phyloP scores from a whole-genome alignment of 2,329 filamentous ascomycete genomes.

The Verruconis gallopava region DNA sequence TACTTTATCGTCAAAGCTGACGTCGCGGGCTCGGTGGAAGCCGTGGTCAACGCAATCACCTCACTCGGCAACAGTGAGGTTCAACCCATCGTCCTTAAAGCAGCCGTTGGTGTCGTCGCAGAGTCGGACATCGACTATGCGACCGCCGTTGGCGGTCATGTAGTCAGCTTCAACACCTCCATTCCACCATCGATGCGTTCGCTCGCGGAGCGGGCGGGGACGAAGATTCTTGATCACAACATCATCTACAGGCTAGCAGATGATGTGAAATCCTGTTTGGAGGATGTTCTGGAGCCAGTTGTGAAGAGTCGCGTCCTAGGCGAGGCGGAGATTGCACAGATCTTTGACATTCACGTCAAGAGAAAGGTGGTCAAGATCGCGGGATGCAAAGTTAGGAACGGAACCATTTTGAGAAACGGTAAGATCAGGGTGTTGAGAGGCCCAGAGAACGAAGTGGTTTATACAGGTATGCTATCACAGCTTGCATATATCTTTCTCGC shows the following conservation, averaged over 20 bases:
- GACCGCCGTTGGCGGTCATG: slow-evolving; percentile 56
- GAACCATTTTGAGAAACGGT: slow-evolving; percentile 49
- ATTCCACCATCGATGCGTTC: slow-evolving; percentile 60
- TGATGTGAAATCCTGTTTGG: slow-evolving; percentile 55
- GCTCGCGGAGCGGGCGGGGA: slow-evolving; percentile 55
- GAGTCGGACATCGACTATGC: slow-evolving; percentile 89
- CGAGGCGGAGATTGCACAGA: slow-evolving; percentile 72
- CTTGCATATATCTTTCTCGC: not conserved
- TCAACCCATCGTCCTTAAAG: slow-evolving; percentile 60
- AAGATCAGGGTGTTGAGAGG: slow-evolving; percentile 60
- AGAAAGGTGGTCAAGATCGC: slow-evolving; percentile 63
- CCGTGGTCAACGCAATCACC: slow-evolving; percentile 63
- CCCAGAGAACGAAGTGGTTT: slow-evolving; percentile 50
- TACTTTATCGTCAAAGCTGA: slow-evolving; percentile 87
- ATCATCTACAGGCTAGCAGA: slow-evolving; percentile 74
- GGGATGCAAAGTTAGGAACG: slow-evolving; percentile 78
- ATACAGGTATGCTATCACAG: slow-evolving; percentile 56
- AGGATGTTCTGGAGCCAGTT: slow-evolving; percentile 53
- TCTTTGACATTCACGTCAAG: slow-evolving; percentile 75
- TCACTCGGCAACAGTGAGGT: slow-evolving; percentile 79
- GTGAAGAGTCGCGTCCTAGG: slow-evolving; percentile 61
- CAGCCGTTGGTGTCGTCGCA: slow-evolving; percentile 61
- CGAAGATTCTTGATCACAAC: slow-evolving; percentile 71
- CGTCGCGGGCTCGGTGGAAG: slow-evolving; percentile 87
- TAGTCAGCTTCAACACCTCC: slow-evolving; percentile 76